These are phyloP conservation scores for Pichia sp. DNA, from an alignment of 1,139 yeast species.

Conservation along the genomic window DNA sequence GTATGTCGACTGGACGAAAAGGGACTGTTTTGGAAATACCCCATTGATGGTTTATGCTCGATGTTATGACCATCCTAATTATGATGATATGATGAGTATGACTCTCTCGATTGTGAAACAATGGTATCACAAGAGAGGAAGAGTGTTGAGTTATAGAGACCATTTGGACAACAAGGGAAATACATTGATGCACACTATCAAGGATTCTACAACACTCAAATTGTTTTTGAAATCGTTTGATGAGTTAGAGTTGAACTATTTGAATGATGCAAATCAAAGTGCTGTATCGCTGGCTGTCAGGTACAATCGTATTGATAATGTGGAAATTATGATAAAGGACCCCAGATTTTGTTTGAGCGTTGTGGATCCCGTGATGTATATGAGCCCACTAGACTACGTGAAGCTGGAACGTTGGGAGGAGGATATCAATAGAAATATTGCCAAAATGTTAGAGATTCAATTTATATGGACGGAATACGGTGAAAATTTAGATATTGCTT, in stretches of 20 bases:
- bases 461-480: constrained; percentile 33
- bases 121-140: constrained; percentile 36
- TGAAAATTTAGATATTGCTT: constrained; percentile 33
- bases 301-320: constrained; percentile 61
- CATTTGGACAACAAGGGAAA: constrained; percentile 76
- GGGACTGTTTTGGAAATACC: constrained; percentile 68
- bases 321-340: constrained; percentile 45
- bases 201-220: constrained; percentile 27
- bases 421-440: constrained; percentile 39
- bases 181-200: constrained; percentile 67
- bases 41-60: constrained; percentile 75
- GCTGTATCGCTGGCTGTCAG: constrained; percentile 40
- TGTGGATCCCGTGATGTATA: constrained; percentile 40
- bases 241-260: constrained; percentile 58
- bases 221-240: constrained; percentile 34
- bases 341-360: constrained; percentile 41
- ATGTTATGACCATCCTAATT: constrained; percentile 74
- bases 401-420: constrained; percentile 30
- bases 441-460: constrained; percentile 41
- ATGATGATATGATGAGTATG: constrained; percentile 44
- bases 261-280: constrained; percentile 40
- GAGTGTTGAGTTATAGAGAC: constrained; percentile 42
- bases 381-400: constrained; percentile 51
- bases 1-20: constrained; percentile 63
- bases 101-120: constrained; percentile 45